phyloP scores from a whole-genome alignment of 768 basidiomycete species.

The Asterophora lycoperdoides region DNA sequence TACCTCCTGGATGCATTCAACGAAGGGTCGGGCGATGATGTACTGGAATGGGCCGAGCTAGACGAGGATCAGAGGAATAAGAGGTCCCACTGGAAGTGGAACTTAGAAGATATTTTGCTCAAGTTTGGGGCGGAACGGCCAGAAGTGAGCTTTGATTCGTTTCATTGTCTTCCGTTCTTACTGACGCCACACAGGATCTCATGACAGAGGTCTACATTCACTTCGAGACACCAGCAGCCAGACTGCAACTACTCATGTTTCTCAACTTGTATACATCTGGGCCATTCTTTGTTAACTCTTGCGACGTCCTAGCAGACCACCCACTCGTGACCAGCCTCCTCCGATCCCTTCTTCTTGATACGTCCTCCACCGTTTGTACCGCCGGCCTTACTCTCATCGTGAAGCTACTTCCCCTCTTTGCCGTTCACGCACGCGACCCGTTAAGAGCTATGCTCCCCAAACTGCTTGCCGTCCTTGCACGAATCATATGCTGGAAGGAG shows the following conservation, averaged over 20 bases:
- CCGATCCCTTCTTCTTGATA: conserved; percentile 66
- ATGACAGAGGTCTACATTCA: conserved; percentile 62
- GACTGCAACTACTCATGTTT: conserved; percentile 67
- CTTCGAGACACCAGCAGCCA: conserved; percentile 55
- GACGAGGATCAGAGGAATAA: conserved; percentile 58
- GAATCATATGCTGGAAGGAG: conserved; percentile 74
- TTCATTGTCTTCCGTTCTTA: conserved; percentile 1
- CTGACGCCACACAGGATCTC: conserved; percentile 51
- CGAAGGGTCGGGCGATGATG: conserved; percentile 68
- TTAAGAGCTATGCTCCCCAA: conserved; percentile 60
- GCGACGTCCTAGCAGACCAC: conserved; percentile 51
- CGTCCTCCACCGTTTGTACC: conserved; percentile 66
- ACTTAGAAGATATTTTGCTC: conserved; percentile 72
- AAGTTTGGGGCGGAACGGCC: conserved; percentile 60
- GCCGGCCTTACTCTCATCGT: conserved; percentile 60
- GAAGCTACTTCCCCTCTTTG: conserved; percentile 72
- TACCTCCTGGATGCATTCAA: conserved; percentile 76
- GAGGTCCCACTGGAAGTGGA: conserved; percentile 67
- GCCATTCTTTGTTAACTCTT: conserved; percentile 45
- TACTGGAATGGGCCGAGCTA: conserved; percentile 69
- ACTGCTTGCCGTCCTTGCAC: conserved; percentile 62
- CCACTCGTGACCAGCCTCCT: conserved; percentile 63
- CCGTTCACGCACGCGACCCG: conserved; percentile 52
- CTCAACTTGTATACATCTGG: conserved; percentile 60
- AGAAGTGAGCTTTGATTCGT: conserved; percentile 44